Evolutionary conservation across 345 rosid genomes (phyloP).

Genomic region (Noccaea bulbosa): DNA sequence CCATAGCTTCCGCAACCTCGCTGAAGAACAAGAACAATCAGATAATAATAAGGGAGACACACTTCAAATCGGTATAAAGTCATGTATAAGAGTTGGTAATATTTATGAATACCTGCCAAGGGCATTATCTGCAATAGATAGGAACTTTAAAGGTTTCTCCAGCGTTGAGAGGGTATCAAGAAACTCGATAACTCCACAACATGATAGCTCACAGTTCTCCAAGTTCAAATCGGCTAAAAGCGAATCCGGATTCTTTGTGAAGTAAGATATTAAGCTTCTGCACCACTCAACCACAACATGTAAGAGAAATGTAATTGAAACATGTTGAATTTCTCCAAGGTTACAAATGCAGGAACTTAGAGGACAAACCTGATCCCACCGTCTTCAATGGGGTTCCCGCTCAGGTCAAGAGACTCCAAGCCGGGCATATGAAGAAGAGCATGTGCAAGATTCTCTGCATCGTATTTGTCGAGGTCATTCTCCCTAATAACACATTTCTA

Average conservation of each 20-base stretch:
- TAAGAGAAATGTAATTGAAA: slow-evolving; percentile 36
- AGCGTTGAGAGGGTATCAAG: slow-evolving; percentile 57
- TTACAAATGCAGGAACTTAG: slow-evolving; percentile 27
- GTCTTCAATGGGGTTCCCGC: slow-evolving; percentile 84
- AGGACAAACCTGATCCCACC: slow-evolving; percentile 71
- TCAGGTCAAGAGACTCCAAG: slow-evolving; percentile 73
- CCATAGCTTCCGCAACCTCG: slow-evolving; percentile 63
- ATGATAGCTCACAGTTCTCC: slow-evolving; percentile 81
- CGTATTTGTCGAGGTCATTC: slow-evolving; percentile 67
- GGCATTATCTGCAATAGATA: slow-evolving; percentile 78
- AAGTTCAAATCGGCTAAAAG: slow-evolving; percentile 60
- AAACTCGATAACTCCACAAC: slow-evolving; percentile 60
- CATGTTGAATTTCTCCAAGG: slow-evolving; percentile 8
- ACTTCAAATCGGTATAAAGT: slow-evolving; percentile 19
- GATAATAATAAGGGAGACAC: slow-evolving; percentile 17
- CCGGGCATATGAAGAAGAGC: slow-evolving; percentile 65
- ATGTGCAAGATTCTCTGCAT: slow-evolving; percentile 60
- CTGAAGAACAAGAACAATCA: slow-evolving; percentile 50
- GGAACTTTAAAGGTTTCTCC: slow-evolving; percentile 53
- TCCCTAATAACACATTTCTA: slow-evolving; percentile 54
- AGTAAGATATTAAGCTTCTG: slow-evolving; percentile 78
- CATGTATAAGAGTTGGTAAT: not conserved
- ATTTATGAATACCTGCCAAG: slow-evolving; percentile 67
- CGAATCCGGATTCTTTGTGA: slow-evolving; percentile 55
- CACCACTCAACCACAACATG: slow-evolving; percentile 33